These are phyloP conservation scores for Aureobasidium sp. DNA, from an alignment of 2,329 filamentous ascomycete species.

Conservation along the genomic window DNA sequence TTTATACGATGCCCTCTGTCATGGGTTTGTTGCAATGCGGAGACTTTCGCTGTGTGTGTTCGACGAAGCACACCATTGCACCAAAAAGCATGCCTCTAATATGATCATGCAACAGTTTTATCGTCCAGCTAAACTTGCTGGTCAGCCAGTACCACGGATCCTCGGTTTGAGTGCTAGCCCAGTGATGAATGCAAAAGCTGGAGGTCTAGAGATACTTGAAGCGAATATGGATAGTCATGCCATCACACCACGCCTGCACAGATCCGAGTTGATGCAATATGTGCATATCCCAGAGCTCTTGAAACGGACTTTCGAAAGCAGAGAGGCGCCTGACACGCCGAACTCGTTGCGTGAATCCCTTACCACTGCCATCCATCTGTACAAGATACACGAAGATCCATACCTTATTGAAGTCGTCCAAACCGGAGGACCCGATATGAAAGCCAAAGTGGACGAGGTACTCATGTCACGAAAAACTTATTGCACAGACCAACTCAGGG, in stretches of 20 bases:
- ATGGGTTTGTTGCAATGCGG: constrained; percentile 62
- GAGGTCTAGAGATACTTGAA: constrained; percentile 56
- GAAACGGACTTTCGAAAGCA: constrained; percentile 13
- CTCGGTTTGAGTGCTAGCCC: constrained; percentile 78
- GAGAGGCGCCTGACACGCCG: neutral
- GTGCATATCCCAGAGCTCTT: constrained; percentile 58
- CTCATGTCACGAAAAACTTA: constrained; percentile 29
- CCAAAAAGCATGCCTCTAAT: constrained; percentile 53
- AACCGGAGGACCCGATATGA: constrained; percentile 20
- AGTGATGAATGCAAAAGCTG: constrained; percentile 50
- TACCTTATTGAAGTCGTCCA: constrained; percentile 28
- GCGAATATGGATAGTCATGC: constrained; percentile 60
- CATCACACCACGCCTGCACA: constrained; percentile 58
- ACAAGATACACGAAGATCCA: constrained; percentile 31
- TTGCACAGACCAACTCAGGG: constrained; percentile 30
- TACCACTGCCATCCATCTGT: constrained; percentile 6
- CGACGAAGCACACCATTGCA: constrained; percentile 80
- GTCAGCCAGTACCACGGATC: constrained; percentile 50
- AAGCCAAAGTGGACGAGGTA: constrained; percentile 20
- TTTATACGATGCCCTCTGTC: constrained; percentile 62
- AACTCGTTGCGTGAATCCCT: constrained; percentile 17
- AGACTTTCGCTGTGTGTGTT: constrained; percentile 64
- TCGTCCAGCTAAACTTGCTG: constrained; percentile 33
- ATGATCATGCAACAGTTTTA: constrained; percentile 69
- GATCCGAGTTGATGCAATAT: constrained; percentile 59